Evolutionary conservation across 257 asterid genomes (phyloP).

Genomic region (Scutellaria minor): DNA sequence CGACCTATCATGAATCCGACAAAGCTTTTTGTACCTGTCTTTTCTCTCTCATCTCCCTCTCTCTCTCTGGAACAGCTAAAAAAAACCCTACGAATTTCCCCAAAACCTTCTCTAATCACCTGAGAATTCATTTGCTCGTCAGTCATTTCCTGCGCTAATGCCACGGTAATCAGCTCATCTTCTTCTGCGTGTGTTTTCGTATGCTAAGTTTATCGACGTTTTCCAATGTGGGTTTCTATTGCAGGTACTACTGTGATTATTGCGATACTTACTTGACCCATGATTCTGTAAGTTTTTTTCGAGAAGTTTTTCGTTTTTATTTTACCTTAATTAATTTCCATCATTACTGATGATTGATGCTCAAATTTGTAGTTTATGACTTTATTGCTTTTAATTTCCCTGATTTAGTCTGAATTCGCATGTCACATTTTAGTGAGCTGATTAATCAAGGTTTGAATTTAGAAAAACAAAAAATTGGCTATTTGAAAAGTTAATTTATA

Average conservation of each 20-base stretch:
- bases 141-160: conserved; percentile 34
- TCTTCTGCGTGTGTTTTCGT: neutral
- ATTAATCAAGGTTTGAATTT: neutral
- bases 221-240: conserved; percentile 10
- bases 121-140: neutral
- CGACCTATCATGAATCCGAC: conserved; percentile 25
- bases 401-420: conserved; percentile 8
- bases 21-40: conserved; percentile 12
- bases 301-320: neutral
- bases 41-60: neutral
- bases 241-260: conserved; percentile 93
- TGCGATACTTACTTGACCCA: conserved; percentile 99
- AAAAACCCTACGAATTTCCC: conserved; percentile 39
- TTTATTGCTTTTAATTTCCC: neutral
- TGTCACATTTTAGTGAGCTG: neutral
- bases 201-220: neutral
- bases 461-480: neutral
- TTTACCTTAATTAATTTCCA: neutral
- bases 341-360: neutral
- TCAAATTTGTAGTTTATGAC: neutral
- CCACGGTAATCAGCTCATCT: conserved; percentile 40
- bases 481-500: neutral
- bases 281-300: conserved; percentile 71
- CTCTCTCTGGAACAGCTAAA: neutral
- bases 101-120: conserved; percentile 34